Conservation (phyloP, 257 asterid genomes). For the Primulina tabacum region DNA sequence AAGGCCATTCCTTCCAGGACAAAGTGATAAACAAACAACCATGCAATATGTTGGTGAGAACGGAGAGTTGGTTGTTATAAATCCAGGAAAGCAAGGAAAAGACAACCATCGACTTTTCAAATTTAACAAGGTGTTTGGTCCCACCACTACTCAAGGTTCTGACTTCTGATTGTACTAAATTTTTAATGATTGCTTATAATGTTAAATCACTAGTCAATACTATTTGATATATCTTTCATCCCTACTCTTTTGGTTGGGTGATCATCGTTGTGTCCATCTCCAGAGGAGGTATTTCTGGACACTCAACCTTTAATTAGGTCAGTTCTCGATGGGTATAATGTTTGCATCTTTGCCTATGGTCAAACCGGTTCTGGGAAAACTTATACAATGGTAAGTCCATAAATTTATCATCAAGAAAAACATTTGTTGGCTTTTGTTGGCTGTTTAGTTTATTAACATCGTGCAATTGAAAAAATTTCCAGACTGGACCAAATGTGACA, state of each 20-base stretch:
- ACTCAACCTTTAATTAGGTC: slow-evolving; percentile 89
- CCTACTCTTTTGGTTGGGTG: slow-evolving; percentile 1
- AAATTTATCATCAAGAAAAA: slow-evolving; percentile 5
- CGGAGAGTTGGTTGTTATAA: slow-evolving; percentile 78
- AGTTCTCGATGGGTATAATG: slow-evolving; percentile 91
- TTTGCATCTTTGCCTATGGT: slow-evolving; percentile 96
- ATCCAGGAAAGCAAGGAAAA: slow-evolving; percentile 88
- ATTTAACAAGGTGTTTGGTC: slow-evolving; percentile 85
- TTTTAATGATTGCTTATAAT: neutral
- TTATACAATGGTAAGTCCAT: slow-evolving; percentile 74
- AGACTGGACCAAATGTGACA: slow-evolving; percentile 80
- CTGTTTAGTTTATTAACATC: slow-evolving; percentile 20
- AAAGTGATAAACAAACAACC: slow-evolving; percentile 65
- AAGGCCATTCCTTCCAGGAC: slow-evolving; percentile 81
- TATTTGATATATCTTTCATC: slow-evolving; percentile 13
- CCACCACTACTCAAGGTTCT: slow-evolving; percentile 80
- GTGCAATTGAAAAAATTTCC: slow-evolving; percentile 28
- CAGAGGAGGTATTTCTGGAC: slow-evolving; percentile 90
- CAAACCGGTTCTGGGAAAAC: slow-evolving; percentile 98
- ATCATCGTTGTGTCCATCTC: slow-evolving; percentile 12
- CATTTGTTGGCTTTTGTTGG: slow-evolving; percentile 12
- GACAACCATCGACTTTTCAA: slow-evolving; percentile 83
- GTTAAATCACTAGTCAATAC: neutral
- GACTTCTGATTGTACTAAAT: slow-evolving; percentile 18
- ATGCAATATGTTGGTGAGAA: slow-evolving; percentile 85